Percentiles rank a stretch among this genome's conserved stretches.
Conservation (phyloP, 257 asterid species). For the Plantago elongata region DNA sequence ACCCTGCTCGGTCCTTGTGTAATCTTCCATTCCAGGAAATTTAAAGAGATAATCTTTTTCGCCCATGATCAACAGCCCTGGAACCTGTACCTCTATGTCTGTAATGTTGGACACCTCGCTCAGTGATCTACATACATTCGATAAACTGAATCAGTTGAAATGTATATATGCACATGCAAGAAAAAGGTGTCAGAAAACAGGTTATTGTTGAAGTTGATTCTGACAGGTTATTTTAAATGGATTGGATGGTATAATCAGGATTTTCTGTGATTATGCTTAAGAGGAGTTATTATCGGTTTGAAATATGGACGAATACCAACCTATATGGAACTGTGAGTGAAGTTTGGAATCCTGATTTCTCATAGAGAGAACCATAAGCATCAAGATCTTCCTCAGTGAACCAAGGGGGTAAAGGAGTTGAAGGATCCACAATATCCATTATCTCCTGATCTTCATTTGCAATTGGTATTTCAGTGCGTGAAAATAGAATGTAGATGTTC, state of each 20-base stretch:
- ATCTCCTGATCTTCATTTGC: slow-evolving; percentile 43
- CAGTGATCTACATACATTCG: slow-evolving; percentile 23
- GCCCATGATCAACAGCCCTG: slow-evolving; percentile 53
- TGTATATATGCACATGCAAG: background rate
- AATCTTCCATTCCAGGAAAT: slow-evolving; percentile 51
- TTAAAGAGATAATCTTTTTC: slow-evolving; percentile 50
- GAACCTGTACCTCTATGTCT: slow-evolving; percentile 24
- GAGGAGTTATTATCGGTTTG: too few relatives aligned
- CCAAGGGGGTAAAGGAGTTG: slow-evolving; percentile 54
- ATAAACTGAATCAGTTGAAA: background rate
- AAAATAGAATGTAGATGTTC: slow-evolving; percentile 42
- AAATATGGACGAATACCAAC: slow-evolving; percentile 15
- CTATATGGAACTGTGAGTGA: slow-evolving; percentile 35
- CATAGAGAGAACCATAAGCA: slow-evolving; percentile 45
- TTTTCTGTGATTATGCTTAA: too few relatives aligned
- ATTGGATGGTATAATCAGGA: too few relatives aligned
- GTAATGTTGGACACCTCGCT: slow-evolving; percentile 23
- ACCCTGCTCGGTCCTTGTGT: slow-evolving; percentile 32
- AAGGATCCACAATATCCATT: slow-evolving; percentile 47
- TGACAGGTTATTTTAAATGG: too few relatives aligned
- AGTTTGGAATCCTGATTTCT: slow-evolving; percentile 54
- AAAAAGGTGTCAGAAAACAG: too few relatives aligned
- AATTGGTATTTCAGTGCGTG: slow-evolving; percentile 34
- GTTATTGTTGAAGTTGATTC: background rate
- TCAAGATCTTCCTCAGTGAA: slow-evolving; percentile 50